Evolutionary conservation across 805 yeast genomes (phyloP), one percentile per base, ranked within the genome.

Genomic region (Helenozyma rhizophorensis): DNA sequence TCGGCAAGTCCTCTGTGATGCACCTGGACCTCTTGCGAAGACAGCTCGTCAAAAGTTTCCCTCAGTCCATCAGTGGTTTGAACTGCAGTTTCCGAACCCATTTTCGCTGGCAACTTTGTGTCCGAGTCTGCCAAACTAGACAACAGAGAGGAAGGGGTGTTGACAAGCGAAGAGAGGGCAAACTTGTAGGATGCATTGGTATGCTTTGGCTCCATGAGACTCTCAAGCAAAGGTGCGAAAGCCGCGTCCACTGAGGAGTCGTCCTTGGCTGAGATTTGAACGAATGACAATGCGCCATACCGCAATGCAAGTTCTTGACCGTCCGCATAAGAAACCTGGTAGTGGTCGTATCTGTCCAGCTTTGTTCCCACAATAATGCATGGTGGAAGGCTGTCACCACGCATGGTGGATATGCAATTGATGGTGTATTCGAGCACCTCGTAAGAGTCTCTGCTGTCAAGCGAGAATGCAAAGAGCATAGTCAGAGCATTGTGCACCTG

Each of bases 331-430:
- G 44, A 34, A 1, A 65, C 65, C 27, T 52, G 58, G 18, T 65
- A 43, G n/a, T 44, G 46, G 1, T 34, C 36, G 6, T 41, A 49
- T 12, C 36, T 27, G 29, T 64, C 68, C 16, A 46, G 27, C 32
- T 58, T 59, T 13, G 61, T 43, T 1, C 59, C 66, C 13, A 53
- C 62, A 9, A 65, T 34, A 2, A 54, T 51, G 4, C 60, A 40
- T 0, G 63, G 62, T 9, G 65, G 65, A 23, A 51, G 40, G 3
- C n/a, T 31, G 4, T 47, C 47, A 0, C 34, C 40, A 27, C 60
- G 43, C 3, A 58, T 29, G 6, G 50, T 37, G 14, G 21, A 23
- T 1, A 62, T 37, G 24, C 54, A 39, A n/a, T 55, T 53, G 19
- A 50, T 45, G 28, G 53, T 31, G 21, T 62, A 63, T 14, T 54